Evolutionary conservation across 2,329 filamentous ascomycete genomes (phyloP).

Genomic region (Neonectria neomacrospora): DNA sequence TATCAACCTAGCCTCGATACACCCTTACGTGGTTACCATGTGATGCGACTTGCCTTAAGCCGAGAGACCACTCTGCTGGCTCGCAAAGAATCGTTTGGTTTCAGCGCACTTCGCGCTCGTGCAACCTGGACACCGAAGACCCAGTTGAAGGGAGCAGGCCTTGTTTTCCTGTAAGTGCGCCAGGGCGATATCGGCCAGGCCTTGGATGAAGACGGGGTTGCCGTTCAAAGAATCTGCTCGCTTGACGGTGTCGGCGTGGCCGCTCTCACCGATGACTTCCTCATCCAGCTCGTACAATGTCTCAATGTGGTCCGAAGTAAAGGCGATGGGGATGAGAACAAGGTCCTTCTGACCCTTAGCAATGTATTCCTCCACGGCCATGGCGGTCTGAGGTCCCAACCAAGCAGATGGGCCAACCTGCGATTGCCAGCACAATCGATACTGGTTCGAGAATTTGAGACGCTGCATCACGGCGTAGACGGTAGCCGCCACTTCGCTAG

Average conservation of each 20-base stretch:
- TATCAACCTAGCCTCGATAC: constrained; percentile 4
- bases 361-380: constrained; percentile 89
- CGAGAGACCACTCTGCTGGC: constrained; percentile 48
- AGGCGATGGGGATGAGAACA: constrained; percentile 92
- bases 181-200: constrained; percentile 87
- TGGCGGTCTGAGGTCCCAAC: constrained; percentile 92
- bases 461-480: constrained; percentile 97
- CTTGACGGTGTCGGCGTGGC: constrained; percentile 83
- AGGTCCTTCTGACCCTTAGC: constrained; percentile 92
- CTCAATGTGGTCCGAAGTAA: constrained; percentile 99
- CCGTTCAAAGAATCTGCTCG: constrained; percentile 93
- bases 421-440: constrained; percentile 96
- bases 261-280: constrained; percentile 91
- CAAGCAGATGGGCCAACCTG: constrained; percentile 96
- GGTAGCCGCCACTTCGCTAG: constrained; percentile 93
- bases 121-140: constrained; percentile 90
- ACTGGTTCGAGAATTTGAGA: constrained; percentile 87
- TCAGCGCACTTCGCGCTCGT: constrained; percentile 88
- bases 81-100: constrained; percentile 74
- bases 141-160: constrained; percentile 84
- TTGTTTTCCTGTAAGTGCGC: constrained; percentile 77
- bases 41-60: constrained; percentile 5
- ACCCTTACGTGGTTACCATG: constrained; percentile 1
- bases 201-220: constrained; percentile 88
- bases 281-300: constrained; percentile 94